These are phyloP conservation scores for Thelephora ganbajun DNA, from an alignment of 768 basidiomycete species.

Conservation along the genomic window DNA sequence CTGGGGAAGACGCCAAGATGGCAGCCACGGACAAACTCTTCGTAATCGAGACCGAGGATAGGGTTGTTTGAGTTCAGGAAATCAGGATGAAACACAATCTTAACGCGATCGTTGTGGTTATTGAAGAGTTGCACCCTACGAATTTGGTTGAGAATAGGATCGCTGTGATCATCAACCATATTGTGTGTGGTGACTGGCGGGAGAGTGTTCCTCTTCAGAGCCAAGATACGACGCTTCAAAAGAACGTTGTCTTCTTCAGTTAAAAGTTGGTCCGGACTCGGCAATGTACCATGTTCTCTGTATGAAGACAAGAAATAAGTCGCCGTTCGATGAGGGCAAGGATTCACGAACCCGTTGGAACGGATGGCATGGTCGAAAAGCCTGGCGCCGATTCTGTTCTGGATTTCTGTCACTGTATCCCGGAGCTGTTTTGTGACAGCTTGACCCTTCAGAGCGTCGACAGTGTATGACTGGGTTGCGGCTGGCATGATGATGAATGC, in stretches of 20 bases:
- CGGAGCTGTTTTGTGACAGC: slow-evolving; percentile 94
- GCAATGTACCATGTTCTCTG: slow-evolving; percentile 63
- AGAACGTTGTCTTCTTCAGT: slow-evolving; percentile 88
- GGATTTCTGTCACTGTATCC: slow-evolving; percentile 93
- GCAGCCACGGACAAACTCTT: slow-evolving; percentile 97
- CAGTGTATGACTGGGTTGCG: slow-evolving; percentile 87
- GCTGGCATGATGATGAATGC: slow-evolving; percentile 99
- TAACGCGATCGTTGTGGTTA: slow-evolving; percentile 75
- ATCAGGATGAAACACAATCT: slow-evolving; percentile 96
- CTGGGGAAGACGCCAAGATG: slow-evolving; percentile 98
- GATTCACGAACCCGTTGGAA: slow-evolving; percentile 61
- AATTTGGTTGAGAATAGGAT: slow-evolving; percentile 92
- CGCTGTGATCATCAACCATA: slow-evolving; percentile 86
- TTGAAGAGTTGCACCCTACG: slow-evolving; percentile 93
- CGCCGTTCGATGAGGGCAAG: neutral
- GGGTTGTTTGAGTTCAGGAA: slow-evolving; percentile 98
- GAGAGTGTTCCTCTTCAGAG: slow-evolving; percentile 86
- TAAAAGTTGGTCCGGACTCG: slow-evolving; percentile 63
- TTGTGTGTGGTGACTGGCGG: slow-evolving; percentile 98
- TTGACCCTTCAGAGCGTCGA: slow-evolving; percentile 94
- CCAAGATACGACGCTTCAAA: slow-evolving; percentile 92
- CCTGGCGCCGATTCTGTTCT: slow-evolving; percentile 81
- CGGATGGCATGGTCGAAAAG: slow-evolving; percentile 91
- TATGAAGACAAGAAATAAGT: neutral
- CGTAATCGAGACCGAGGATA: slow-evolving; percentile 92